Percentiles rank a stretch among this genome's conserved stretches.
phyloP scores from a whole-genome alignment of 83 land plant species.

The Picea abies region DNA sequence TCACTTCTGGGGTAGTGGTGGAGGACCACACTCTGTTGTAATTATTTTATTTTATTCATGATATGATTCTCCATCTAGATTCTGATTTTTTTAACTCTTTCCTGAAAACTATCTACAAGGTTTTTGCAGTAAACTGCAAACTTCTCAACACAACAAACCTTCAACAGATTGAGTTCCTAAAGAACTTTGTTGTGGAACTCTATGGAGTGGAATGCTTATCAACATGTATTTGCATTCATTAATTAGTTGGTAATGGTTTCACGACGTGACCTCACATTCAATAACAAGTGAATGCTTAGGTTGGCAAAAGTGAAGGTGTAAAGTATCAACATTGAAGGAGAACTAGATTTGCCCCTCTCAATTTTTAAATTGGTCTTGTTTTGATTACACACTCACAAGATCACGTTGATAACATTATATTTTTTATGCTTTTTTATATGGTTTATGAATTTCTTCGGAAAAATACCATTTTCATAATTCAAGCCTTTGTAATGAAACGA shows the following conservation, averaged over 20 bases:
- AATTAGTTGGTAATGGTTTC: constrained; percentile 62
- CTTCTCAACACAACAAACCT: constrained; percentile 51
- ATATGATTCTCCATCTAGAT: constrained; percentile 51
- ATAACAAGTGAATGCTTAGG: constrained; percentile 20
- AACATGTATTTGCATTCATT: constrained; percentile 60
- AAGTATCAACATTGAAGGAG: no score
- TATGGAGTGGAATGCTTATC: constrained; percentile 76
- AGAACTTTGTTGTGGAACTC: constrained; percentile 71
- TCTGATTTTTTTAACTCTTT: constrained; percentile 60
- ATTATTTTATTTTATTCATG: constrained; percentile 62
- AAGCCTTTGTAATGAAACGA: no score
- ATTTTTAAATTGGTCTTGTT: no score
- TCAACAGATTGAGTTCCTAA: constrained; percentile 70
- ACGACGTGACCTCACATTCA: constrained; percentile 37
- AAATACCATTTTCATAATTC: no score
- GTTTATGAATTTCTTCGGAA: no score
- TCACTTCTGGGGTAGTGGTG: constrained; percentile 89
- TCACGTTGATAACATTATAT: no score
- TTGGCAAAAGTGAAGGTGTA: no score
- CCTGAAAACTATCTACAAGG: constrained; percentile 61
- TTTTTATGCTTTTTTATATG: no score
- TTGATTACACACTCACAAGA: no score
- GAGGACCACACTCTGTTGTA: constrained; percentile 50
- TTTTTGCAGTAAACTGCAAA: constrained; percentile 57
- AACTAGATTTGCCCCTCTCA: no score